A percentile compares a stretch with the other conserved stretches of the same genome.
Conservation (phyloP, 805 yeast genomes). For the Candida taoyuanica region DNA sequence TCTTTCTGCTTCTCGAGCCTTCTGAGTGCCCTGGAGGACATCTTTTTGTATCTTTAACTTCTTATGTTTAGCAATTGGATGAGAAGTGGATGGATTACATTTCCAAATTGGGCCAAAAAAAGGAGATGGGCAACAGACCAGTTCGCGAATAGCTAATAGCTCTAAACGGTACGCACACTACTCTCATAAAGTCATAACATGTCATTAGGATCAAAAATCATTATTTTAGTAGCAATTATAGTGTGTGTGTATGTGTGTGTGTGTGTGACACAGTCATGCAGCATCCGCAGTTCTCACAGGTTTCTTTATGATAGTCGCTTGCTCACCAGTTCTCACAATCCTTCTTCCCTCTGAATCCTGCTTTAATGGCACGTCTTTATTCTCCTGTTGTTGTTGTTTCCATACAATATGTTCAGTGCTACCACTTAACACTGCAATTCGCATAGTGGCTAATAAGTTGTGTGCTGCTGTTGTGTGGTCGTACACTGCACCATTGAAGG, state of each 20-base stretch:
- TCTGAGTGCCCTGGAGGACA: constrained; percentile 50
- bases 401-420: constrained; percentile 81
- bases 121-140: too few relatives aligned
- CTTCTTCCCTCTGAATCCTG: constrained; percentile 49
- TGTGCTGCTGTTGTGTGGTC: constrained; percentile 91
- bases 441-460: constrained; percentile 86
- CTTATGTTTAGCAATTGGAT: neutral
- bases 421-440: constrained; percentile 80
- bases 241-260: too few relatives aligned
- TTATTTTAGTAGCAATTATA: too few relatives aligned
- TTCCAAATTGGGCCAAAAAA: neutral
- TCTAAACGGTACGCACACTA: too few relatives aligned
- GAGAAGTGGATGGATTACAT: neutral
- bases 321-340: constrained; percentile 58
- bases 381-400: constrained; percentile 66
- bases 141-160: too few relatives aligned
- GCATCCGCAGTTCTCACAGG: constrained; percentile 57
- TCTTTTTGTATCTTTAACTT: constrained; percentile 13
- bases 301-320: constrained; percentile 43
- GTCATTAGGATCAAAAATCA: too few relatives aligned
- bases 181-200: too few relatives aligned
- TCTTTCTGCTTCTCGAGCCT: constrained; percentile 35
- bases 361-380: constrained; percentile 55
- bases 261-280: too few relatives aligned
- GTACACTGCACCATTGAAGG: constrained; percentile 93